Conservation (phyloP, 2,329 filamentous ascomycete species). For the Ascochyta pisi region DNA sequence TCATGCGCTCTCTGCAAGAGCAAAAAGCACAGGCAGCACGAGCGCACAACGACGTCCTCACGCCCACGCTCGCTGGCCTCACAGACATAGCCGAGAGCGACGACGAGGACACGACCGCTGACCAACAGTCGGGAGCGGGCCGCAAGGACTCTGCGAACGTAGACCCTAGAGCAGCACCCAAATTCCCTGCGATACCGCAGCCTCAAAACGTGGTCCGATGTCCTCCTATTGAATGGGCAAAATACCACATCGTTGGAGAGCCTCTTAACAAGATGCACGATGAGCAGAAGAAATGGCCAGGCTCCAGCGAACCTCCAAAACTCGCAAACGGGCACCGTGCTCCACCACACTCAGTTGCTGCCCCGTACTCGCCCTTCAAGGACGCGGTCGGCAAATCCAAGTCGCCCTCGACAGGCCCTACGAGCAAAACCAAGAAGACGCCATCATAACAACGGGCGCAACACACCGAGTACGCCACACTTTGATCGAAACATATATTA, state of each 20-base stretch:
- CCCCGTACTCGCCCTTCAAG: slow-evolving; percentile 66
- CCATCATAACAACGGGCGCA: slow-evolving; percentile 22
- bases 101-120: slow-evolving; percentile 24
- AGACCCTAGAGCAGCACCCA: slow-evolving; percentile 20
- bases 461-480: slow-evolving; percentile 13
- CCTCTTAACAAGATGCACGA: slow-evolving; percentile 83
- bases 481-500: slow-evolving; percentile 1
- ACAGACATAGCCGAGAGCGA: slow-evolving; percentile 39
- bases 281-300: slow-evolving; percentile 68
- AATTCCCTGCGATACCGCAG: slow-evolving; percentile 72
- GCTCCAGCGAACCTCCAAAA: slow-evolving; percentile 49
- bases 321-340: slow-evolving; percentile 48
- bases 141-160: slow-evolving; percentile 40
- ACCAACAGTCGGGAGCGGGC: slow-evolving; percentile 22
- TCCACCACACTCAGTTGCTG: slow-evolving; percentile 61
- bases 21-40: slow-evolving; percentile 58
- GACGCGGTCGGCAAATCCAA: slow-evolving; percentile 54
- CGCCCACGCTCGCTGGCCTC: slow-evolving; percentile 47
- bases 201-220: slow-evolving; percentile 84
- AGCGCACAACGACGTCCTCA: slow-evolving; percentile 42
- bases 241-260: slow-evolving; percentile 89
- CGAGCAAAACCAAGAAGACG: slow-evolving; percentile 44
- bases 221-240: slow-evolving; percentile 92
- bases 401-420: slow-evolving; percentile 30
- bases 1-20: slow-evolving; percentile 70